These are phyloP conservation scores for Entoloma clypeatum DNA, from an alignment of 1,284 basidiomycete species.

Conservation along the genomic window DNA sequence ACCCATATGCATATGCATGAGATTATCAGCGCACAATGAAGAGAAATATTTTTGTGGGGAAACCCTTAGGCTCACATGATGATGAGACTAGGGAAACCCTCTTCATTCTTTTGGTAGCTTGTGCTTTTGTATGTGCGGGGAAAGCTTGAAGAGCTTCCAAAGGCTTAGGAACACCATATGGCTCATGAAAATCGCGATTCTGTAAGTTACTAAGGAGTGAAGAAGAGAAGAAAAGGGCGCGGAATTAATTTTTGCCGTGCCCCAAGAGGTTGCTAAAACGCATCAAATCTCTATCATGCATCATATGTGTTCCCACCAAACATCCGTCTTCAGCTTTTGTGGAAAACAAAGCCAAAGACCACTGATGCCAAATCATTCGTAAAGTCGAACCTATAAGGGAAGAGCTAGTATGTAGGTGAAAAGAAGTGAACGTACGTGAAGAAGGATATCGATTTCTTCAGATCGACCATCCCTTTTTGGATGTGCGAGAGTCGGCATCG, in stretches of 20 bases:
- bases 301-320: slow-evolving; percentile 50
- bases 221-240: background rate
- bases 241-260: slow-evolving; percentile 29
- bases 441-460: slow-evolving; percentile 47
- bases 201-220: slow-evolving; percentile 9
- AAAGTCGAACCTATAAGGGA: slow-evolving; percentile 49
- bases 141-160: slow-evolving; percentile 31
- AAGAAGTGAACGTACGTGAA: slow-evolving; percentile 44
- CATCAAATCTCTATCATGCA: slow-evolving; percentile 33
- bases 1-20: background rate
- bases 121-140: slow-evolving; percentile 26
- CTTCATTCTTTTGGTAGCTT: slow-evolving; percentile 27
- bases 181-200: slow-evolving; percentile 32
- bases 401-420: background rate
- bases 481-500: slow-evolving; percentile 32
- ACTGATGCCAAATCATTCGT: slow-evolving; percentile 60
- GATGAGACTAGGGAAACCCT: no score
- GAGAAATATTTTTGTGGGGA: slow-evolving; percentile 40
- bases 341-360: background rate
- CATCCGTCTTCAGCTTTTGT: slow-evolving; percentile 22
- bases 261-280: slow-evolving; percentile 35
- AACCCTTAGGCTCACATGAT: no score
- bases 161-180: slow-evolving; percentile 30
- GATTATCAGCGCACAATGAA: slow-evolving; percentile 34
- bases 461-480: slow-evolving; percentile 33